Percentiles rank a stretch among this genome's conserved stretches.
These are phyloP conservation scores for Rhododendron vialii DNA, from an alignment of 148 eudicot species.

Conservation along the genomic window DNA sequence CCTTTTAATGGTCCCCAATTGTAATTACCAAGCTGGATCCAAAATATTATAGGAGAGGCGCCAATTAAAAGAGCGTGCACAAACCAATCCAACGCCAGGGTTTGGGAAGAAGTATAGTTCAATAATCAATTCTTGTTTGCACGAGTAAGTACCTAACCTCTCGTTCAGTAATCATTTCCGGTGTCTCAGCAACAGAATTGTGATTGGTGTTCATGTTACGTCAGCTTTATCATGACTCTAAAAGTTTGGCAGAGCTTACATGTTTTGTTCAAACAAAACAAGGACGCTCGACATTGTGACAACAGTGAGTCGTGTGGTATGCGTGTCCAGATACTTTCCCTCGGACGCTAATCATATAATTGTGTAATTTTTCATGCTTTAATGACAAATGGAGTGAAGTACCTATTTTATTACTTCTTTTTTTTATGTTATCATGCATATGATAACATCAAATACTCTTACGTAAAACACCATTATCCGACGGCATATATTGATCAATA, in stretches of 20 bases:
- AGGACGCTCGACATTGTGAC: not conserved
- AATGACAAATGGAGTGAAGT: no score
- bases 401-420: no score
- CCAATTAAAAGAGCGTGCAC: constrained; percentile 56
- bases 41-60: constrained; percentile 58
- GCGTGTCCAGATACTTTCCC: not conserved
- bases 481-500: no score
- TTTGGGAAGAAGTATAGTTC: constrained; percentile 82
- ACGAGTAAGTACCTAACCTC: constrained; percentile 47
- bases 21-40: not conserved
- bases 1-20: not conserved
- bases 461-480: no score
- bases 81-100: constrained; percentile 50
- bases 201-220: not conserved
- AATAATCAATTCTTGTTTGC: constrained; percentile 50
- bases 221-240: not conserved
- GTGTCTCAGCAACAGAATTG: not conserved
- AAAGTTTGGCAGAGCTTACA: not conserved
- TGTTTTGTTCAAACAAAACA: not conserved
- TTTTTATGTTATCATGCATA: no score
- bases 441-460: no score
- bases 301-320: not conserved
- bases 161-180: not conserved
- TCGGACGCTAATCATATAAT: no score
- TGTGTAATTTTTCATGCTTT: no score